Percentiles rank a stretch among this genome's conserved stretches.
phyloP scores from a whole-genome alignment of 225 moss, liverwort and hornwort species.

The Rhytidiadelphus loreus region DNA sequence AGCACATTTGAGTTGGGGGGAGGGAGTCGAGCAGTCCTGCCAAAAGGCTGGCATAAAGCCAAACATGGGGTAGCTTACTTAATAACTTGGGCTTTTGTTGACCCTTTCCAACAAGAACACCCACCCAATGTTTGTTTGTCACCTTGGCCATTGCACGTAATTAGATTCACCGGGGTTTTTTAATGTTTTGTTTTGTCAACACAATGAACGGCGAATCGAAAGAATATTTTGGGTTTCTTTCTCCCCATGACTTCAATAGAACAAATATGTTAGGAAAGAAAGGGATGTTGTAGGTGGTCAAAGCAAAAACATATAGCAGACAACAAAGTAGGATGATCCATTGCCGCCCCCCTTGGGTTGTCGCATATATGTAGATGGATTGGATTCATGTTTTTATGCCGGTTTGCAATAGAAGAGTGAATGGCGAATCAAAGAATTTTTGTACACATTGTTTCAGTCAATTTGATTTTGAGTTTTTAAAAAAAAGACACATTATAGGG shows the following conservation, averaged over 20 bases:
- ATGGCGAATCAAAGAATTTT: fast-evolving
- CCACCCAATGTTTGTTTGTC: not conserved
- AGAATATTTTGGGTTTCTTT: not conserved
- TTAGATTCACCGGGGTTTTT: not conserved
- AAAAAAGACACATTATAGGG: not conserved
- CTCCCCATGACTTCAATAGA: fast-evolving
- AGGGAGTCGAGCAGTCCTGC: not conserved
- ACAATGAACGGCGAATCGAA: not conserved
- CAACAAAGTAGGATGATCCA: not conserved
- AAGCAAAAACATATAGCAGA: not conserved
- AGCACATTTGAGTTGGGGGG: no score
- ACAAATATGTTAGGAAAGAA: no score
- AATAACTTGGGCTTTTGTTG: not conserved
- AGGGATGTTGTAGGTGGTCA: not conserved
- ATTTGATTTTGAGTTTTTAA: no score
- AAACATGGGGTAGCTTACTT: not conserved
- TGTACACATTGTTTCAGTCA: not conserved
- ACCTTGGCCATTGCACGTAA: not conserved
- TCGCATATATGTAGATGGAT: fast-evolving
- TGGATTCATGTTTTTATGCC: not conserved
- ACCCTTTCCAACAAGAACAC: not conserved
- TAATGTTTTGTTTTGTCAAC: not conserved
- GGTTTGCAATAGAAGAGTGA: fast-evolving
- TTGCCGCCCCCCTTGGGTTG: no score
- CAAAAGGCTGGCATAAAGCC: not conserved